Conservation (phyloP, 2,329 filamentous ascomycete genomes). For the Colletotrichum theobromicola region DNA sequence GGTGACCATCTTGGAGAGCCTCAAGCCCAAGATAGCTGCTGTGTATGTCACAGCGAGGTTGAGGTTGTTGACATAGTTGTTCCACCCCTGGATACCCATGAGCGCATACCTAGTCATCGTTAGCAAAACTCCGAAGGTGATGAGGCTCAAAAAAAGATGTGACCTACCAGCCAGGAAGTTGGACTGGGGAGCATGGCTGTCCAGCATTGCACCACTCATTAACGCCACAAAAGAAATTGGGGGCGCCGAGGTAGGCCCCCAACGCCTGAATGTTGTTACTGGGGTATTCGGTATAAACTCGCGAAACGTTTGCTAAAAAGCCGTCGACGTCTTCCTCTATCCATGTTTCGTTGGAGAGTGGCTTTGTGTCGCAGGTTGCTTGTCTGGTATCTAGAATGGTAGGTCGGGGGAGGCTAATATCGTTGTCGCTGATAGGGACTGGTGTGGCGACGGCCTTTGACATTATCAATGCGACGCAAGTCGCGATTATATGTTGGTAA, state of each 20-base stretch:
- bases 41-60: neutral
- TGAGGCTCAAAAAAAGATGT: neutral
- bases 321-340: neutral
- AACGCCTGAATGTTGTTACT: slow-evolving; percentile 17
- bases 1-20: neutral
- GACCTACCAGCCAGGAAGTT: slow-evolving; percentile 11
- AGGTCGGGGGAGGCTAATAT: neutral
- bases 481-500: neutral
- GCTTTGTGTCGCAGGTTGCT: neutral
- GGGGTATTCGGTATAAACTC: neutral
- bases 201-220: slow-evolving; percentile 18
- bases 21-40: neutral
- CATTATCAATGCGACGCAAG: neutral
- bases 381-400: neutral
- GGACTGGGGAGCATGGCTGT: slow-evolving; percentile 21
- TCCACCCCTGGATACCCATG: slow-evolving; percentile 15
- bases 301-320: neutral
- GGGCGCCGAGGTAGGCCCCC: slow-evolving; percentile 9
- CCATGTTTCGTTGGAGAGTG: neutral
- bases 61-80: slow-evolving; percentile 20
- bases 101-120: slow-evolving; percentile 2
- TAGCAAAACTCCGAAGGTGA: neutral
- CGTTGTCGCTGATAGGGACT: neutral
- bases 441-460: neutral
- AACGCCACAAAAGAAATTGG: slow-evolving; percentile 22